Evolutionary conservation across 768 basidiomycete genomes (phyloP), one percentile per base, ranked within the genome.

Genomic region (Flagelloscypha sp.): DNA sequence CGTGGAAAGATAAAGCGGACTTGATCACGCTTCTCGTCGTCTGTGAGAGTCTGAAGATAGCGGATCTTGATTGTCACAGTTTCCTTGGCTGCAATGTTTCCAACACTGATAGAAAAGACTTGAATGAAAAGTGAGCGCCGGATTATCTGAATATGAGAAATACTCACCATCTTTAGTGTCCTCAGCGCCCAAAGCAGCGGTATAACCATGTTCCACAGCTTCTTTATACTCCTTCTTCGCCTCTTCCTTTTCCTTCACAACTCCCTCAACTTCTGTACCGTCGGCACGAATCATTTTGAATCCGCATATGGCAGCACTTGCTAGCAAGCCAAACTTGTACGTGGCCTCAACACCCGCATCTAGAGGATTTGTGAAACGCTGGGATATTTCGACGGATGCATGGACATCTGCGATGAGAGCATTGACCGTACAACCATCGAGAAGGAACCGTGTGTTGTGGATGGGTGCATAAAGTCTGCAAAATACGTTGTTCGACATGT

Each of bases 101-200:
- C 76, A 4, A 78, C 45, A 3, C 74, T 76, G 24, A 78, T 71
- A 1, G 66, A 71, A 46, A 77, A 76, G 35, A 74, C 76, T 78
- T 7, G 16, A 9, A n/a, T 18, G 10, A 24, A 13, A 6, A 13
- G n/a, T n/a, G 23, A 6, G 6, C n/a, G 27, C 15, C 7, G 6
- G 5, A 7, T 7, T 12, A 27, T 21, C 22, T 5, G 5, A 10
- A 17, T 12, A 16, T n/a, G 1, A 12, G 8, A 13, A n/a, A 23
- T 19, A 38, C 42, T 16, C 15, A 48, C 47, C 36, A 23, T 38
- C 37, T 12, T 10, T n/a, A 18, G 27, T 11, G 16, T 25, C 27
- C 15, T 13, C n/a, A 20, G 7, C 16, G 16, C 41, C 34, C 18
- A 46, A 16, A 1, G 41, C 38, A 10, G 45, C 42, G 21, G 40